Conservation (phyloP, 345 rosid species). For the Dipteronia sinensis region DNA sequence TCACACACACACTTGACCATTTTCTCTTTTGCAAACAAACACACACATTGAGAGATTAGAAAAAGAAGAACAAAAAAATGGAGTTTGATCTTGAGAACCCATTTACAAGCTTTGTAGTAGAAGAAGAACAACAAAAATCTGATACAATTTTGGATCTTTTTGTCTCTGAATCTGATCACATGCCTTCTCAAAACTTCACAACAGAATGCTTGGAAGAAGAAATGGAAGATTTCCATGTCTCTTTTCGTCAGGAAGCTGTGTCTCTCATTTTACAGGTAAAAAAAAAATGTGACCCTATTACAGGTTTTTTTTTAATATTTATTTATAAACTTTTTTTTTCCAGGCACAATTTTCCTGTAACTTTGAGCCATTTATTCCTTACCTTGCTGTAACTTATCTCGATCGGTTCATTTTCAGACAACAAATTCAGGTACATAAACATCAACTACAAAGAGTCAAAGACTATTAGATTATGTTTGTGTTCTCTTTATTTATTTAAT, state of each 20-base stretch:
- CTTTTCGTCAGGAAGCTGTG: constrained; percentile 49
- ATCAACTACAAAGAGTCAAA: too few species aligned
- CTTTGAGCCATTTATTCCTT: constrained; percentile 33
- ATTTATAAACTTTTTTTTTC: constrained; percentile 7
- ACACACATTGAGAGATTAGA: background rate
- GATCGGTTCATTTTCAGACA: constrained; percentile 49
- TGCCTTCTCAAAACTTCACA: constrained; percentile 34
- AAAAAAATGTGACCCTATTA: background rate
- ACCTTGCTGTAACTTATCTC: constrained; percentile 56
- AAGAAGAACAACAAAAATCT: background rate
- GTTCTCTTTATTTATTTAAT: too few species aligned
- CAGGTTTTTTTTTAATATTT: background rate
- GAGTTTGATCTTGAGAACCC: constrained; percentile 54
- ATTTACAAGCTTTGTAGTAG: constrained; percentile 33
- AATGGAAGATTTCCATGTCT: constrained; percentile 18
- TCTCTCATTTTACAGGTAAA: constrained; percentile 44
- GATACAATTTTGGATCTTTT: constrained; percentile 34
- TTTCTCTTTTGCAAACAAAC: constrained; percentile 4
- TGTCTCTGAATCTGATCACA: constrained; percentile 46
- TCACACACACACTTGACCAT: constrained; percentile 6
- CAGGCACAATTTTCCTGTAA: constrained; percentile 36
- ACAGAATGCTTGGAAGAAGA: constrained; percentile 15
- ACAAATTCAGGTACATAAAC: constrained; percentile 36
- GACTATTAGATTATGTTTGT: background rate
- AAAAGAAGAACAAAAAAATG: constrained; percentile 11